A percentile compares a stretch with the other conserved stretches of the same genome.
These are phyloP conservation scores for Margaritispora aquatica DNA, from an alignment of 495 filamentous ascomycete species.

Conservation along the genomic window DNA sequence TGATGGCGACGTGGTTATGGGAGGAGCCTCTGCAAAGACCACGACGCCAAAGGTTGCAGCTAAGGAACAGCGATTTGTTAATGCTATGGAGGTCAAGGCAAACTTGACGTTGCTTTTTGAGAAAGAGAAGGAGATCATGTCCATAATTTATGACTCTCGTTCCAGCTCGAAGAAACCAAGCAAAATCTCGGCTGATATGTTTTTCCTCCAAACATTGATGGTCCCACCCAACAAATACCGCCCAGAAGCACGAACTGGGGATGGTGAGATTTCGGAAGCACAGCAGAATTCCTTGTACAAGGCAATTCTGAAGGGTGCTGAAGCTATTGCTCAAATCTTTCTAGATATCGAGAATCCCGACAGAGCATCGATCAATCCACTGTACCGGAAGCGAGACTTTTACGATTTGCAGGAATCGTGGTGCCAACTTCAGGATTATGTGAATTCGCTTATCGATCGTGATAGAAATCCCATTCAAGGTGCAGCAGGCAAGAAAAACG, in stretches of 20 bases:
- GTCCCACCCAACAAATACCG: slow-evolving; percentile 91
- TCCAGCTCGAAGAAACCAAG: slow-evolving; percentile 41
- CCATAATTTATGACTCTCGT: slow-evolving; percentile 74
- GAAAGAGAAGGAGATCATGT: slow-evolving; percentile 73
- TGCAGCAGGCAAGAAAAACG: slow-evolving; percentile 57
- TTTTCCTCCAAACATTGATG: slow-evolving; percentile 79
- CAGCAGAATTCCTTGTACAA: slow-evolving; percentile 82
- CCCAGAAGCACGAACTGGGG: slow-evolving; percentile 76
- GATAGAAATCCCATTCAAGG: slow-evolving; percentile 78
- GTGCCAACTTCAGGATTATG: slow-evolving; percentile 75
- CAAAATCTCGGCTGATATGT: slow-evolving; percentile 71
- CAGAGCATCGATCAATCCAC: slow-evolving; percentile 19
- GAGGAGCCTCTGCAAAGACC: slow-evolving; percentile 29
- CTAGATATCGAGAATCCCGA: slow-evolving; percentile 54
- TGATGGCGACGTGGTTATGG: slow-evolving; percentile 47
- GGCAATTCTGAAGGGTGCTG: slow-evolving; percentile 63
- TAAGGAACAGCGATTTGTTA: slow-evolving; percentile 59
- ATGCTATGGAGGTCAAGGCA: slow-evolving; percentile 67
- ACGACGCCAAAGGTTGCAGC: slow-evolving; percentile 25
- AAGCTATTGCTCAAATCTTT: slow-evolving; percentile 67
- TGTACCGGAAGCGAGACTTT: slow-evolving; percentile 40
- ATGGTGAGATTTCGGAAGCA: slow-evolving; percentile 73
- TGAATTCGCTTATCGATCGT: slow-evolving; percentile 85
- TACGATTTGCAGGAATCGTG: slow-evolving; percentile 64
- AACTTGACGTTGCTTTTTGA: slow-evolving; percentile 75